These are phyloP conservation scores for Pisolithus orientalis DNA, from an alignment of 768 basidiomycete genomes.

Conservation along the genomic window DNA sequence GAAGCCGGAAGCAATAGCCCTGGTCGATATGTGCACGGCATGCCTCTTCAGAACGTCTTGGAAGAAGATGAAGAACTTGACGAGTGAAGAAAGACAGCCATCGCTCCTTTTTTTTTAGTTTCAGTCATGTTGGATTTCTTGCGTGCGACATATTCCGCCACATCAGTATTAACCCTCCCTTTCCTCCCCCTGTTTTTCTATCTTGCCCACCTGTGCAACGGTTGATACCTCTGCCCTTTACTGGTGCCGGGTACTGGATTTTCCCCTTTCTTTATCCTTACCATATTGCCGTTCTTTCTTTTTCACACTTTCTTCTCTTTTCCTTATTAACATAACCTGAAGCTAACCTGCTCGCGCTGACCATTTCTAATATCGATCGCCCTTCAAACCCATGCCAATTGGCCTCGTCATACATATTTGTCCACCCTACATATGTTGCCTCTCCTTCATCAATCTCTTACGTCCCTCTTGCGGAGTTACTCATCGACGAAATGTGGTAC, in stretches of 20 bases:
- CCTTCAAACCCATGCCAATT: neutral
- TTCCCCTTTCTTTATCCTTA: neutral
- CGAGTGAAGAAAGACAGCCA: neutral
- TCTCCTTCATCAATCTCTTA: conserved; percentile 7
- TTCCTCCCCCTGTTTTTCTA: conserved; percentile 1
- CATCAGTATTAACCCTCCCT: neutral
- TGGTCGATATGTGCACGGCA: conserved; percentile 73
- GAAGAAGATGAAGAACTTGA: conserved; percentile 74
- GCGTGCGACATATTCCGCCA: neutral
- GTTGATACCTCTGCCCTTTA: conserved; percentile 3
- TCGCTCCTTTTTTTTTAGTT: neutral
- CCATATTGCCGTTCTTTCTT: conserved; percentile 7
- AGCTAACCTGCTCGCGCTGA: conserved; percentile 1
- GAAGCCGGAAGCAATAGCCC: conserved; percentile 59
- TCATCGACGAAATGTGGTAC: conserved; percentile 13
- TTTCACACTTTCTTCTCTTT: conserved; percentile 2
- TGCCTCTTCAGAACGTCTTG: conserved; percentile 79
- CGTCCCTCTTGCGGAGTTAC: neutral
- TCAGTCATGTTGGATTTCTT: conserved; percentile 12
- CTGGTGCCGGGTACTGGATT: neutral
- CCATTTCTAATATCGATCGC: conserved; percentile 19
- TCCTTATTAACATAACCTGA: neutral
- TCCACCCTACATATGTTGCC: conserved; percentile 25
- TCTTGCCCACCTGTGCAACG: neutral
- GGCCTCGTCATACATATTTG: conserved; percentile 10